Conservation (phyloP, 1,284 basidiomycete species). For the Microstroma glucosiphilum region DNA sequence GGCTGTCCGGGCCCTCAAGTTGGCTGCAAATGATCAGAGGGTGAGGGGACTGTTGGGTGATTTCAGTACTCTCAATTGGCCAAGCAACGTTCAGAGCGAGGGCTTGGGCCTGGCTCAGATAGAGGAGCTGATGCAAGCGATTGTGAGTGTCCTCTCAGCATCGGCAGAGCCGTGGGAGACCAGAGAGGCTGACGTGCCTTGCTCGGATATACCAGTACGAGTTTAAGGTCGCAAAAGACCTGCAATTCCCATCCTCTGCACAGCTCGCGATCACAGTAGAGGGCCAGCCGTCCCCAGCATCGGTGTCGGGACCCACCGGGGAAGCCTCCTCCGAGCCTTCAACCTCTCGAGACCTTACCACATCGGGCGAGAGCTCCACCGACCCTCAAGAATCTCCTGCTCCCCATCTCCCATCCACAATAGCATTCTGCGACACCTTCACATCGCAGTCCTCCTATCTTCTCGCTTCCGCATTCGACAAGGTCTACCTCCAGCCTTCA, state of each 20-base stretch:
- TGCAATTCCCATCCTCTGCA: slow-evolving; percentile 20
- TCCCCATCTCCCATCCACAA: slow-evolving; percentile 24
- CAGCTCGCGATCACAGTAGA: too few species aligned
- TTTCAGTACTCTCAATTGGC: slow-evolving; percentile 50
- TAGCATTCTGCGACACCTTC: slow-evolving; percentile 53
- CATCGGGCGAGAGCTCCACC: background rate
- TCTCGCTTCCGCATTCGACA: slow-evolving; percentile 51
- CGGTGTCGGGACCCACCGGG: too few species aligned
- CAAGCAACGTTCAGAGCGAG: slow-evolving; percentile 40
- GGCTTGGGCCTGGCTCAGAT: slow-evolving; percentile 53
- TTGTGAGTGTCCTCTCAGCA: slow-evolving; percentile 16
- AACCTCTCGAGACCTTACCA: background rate
- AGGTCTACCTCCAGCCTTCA: slow-evolving; percentile 53
- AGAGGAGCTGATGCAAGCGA: slow-evolving; percentile 52
- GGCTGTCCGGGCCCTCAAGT: slow-evolving; percentile 51
- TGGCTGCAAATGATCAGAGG: slow-evolving; percentile 49
- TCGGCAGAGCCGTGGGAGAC: background rate
- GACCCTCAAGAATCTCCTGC: too few species aligned
- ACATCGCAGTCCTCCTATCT: slow-evolving; percentile 51
- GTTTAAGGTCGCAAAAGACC: slow-evolving; percentile 49
- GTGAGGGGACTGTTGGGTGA: slow-evolving; percentile 53
- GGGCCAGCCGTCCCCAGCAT: too few species aligned
- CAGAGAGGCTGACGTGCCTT: background rate
- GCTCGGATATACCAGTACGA: slow-evolving; percentile 26
- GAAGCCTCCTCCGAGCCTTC: too few species aligned